Evolutionary conservation across 2,329 filamentous ascomycete species (phyloP), one percentile per base, ranked within the genome.

Genomic region (Hirsutella thompsonii): DNA sequence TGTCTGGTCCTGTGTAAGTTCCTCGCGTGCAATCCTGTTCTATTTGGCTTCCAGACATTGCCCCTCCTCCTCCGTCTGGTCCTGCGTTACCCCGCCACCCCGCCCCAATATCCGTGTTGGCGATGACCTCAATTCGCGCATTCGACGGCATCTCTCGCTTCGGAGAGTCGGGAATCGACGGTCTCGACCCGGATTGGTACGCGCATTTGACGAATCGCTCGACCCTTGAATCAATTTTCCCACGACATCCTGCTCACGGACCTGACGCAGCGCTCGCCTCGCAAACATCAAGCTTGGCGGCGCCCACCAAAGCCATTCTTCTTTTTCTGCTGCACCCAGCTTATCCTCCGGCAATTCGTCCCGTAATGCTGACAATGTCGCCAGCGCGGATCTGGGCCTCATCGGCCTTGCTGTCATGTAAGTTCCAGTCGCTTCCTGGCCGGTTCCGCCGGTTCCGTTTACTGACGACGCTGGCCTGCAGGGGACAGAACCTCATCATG

Each of bases 331-430:
- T 46, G 40, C 45, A 39, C 53, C 49, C 41, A 47, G 47, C 39
- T 46, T 46, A 36, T 42, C 52, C 38, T 41, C 52, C 40, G 44
- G 42, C 48, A 51, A 49, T 47, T 48, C 55, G 57, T 48, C 59
- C 52, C 60, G 55, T 50, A 59, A 69, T 76, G 68, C 75, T 79
- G 67, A 79, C 70, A 54, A 57, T 68, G 60, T 57, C 47, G 57
- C 62, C 70, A 86, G 81, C 70, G 80, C 79, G 79, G 84, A 92
- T 79, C 81, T 92, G 68, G 85, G 85, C 74, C 83, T 92, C 61
- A 90, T 92, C 64, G 85, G 85, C 77, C 76, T 92, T 72, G 85
- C 85, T 71, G 85, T 92, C 68, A 92, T 92, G 83, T 76, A 70
- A 67, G 72, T 74, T 19, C n/a, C 42, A 16, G 35, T 29, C 32